These are phyloP conservation scores for Haplosporangium sp. DNA, from an alignment of 371 early-diverging fungal species.

Conservation along the genomic window DNA sequence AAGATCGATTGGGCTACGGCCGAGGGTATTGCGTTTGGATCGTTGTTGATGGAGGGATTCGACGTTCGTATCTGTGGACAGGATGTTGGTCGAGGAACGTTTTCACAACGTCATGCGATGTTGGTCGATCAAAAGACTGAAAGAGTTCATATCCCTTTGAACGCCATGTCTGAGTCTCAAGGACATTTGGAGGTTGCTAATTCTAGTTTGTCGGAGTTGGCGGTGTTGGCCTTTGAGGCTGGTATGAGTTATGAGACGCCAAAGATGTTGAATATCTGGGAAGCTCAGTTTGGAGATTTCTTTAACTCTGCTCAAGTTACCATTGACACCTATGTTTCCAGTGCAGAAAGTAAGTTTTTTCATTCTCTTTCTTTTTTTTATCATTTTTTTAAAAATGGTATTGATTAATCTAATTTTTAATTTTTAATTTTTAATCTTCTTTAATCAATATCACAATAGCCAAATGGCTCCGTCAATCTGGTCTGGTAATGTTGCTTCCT, in stretches of 20 bases:
- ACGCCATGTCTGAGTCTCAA: slow-evolving; percentile 66
- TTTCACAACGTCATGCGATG: slow-evolving; percentile 96
- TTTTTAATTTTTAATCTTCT: too few relatives aligned
- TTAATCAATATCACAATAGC: slow-evolving; percentile 34
- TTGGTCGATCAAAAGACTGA: slow-evolving; percentile 83
- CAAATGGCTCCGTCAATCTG: slow-evolving; percentile 95
- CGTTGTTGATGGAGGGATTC: slow-evolving; percentile 84
- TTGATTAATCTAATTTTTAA: background rate
- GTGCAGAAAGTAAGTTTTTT: slow-evolving; percentile 75
- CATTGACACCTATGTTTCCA: slow-evolving; percentile 90
- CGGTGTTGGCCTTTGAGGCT: slow-evolving; percentile 95
- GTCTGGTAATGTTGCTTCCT: slow-evolving; percentile 92
- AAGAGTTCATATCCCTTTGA: slow-evolving; percentile 81
- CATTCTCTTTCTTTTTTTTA: too few relatives aligned
- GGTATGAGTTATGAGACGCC: slow-evolving; percentile 93
- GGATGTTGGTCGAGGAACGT: slow-evolving; percentile 98
- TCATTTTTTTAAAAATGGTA: too few relatives aligned
- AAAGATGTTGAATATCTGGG: slow-evolving; percentile 90
- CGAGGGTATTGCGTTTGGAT: slow-evolving; percentile 94
- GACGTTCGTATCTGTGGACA: slow-evolving; percentile 96
- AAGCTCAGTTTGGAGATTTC: slow-evolving; percentile 99
- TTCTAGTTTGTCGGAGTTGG: slow-evolving; percentile 90
- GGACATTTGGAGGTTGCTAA: slow-evolving; percentile 89
- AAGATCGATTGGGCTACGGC: slow-evolving; percentile 97
- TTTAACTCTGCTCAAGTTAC: slow-evolving; percentile 97